A percentile compares a stretch with the other conserved stretches of the same genome.
Conservation (phyloP, 306 rosid species). For the Luffa aegyptiaca region DNA sequence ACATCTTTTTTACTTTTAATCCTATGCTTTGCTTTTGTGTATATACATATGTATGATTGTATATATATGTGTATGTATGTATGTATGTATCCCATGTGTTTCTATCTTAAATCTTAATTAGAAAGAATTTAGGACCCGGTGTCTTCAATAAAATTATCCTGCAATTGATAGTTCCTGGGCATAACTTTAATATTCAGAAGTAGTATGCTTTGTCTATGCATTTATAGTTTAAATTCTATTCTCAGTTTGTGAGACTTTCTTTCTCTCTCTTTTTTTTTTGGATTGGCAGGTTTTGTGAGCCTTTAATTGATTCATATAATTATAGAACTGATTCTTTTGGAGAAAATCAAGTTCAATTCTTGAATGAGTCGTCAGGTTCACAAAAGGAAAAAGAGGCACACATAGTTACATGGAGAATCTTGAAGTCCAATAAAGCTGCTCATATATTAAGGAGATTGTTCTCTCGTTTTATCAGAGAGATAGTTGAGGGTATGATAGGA, state of each 20-base stretch:
- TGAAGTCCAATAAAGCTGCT: conserved; percentile 37
- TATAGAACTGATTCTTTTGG: conserved; percentile 31
- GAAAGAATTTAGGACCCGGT: neutral
- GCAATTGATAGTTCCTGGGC: neutral
- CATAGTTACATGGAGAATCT: conserved; percentile 69
- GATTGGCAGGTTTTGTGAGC: conserved; percentile 67
- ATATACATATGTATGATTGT: neutral
- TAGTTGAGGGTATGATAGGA: conserved; percentile 97
- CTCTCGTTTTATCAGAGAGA: conserved; percentile 79
- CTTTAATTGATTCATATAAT: conserved; percentile 52
- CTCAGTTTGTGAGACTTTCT: neutral
- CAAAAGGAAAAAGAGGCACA: conserved; percentile 33
- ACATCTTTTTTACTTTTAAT: neutral
- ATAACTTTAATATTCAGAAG: neutral
- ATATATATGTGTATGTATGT: neutral
- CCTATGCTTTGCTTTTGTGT: neutral
- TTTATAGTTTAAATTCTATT: neutral
- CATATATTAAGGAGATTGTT: conserved; percentile 62
- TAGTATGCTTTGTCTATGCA: neutral
- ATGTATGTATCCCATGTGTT: neutral
- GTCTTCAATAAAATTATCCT: neutral
- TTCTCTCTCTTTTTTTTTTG: neutral
- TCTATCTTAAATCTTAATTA: neutral
- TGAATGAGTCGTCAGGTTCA: conserved; percentile 30
- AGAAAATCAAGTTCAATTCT: conserved; percentile 26